A percentile compares a stretch with the other conserved stretches of the same genome.
phyloP scores from a whole-genome alignment of 2,329 filamentous ascomycete genomes.

The Dichotomopilus funicola region DNA sequence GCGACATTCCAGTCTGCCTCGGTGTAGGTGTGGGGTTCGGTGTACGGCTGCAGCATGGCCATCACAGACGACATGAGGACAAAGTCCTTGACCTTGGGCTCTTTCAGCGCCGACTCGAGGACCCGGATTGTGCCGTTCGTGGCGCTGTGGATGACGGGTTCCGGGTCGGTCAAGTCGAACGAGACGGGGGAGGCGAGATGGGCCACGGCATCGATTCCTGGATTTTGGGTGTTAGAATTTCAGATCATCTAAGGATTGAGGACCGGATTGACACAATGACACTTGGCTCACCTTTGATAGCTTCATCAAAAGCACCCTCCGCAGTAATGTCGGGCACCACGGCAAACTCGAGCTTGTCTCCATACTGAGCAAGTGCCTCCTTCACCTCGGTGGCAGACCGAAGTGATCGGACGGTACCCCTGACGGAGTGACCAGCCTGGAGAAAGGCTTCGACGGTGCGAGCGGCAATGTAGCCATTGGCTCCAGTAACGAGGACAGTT shows the following conservation, averaged over 20 bases:
- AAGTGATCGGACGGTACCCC: constrained; percentile 31
- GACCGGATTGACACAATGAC: not conserved
- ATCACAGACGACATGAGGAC: constrained; percentile 25
- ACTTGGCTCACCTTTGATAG: constrained; percentile 14
- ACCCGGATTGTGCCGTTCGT: constrained; percentile 16
- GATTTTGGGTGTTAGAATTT: not conserved
- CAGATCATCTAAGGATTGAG: not conserved
- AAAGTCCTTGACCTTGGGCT: constrained; percentile 20
- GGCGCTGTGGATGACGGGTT: constrained; percentile 19
- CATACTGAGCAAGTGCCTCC: constrained; percentile 10
- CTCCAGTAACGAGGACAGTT: constrained; percentile 35
- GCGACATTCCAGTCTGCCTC: constrained; percentile 25
- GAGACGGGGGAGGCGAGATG: constrained; percentile 25
- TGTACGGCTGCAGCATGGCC: constrained; percentile 5
- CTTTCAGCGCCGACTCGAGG: constrained; percentile 17
- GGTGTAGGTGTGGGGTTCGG: constrained; percentile 14
- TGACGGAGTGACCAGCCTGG: constrained; percentile 31
- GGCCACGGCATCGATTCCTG: constrained; percentile 16
- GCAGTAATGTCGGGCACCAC: constrained; percentile 23
- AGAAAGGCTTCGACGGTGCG: constrained; percentile 34
- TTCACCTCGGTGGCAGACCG: not conserved
- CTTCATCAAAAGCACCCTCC: constrained; percentile 21
- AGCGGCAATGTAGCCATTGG: constrained; percentile 38
- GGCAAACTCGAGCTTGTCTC: constrained; percentile 13
- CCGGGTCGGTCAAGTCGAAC: constrained; percentile 20